A percentile compares a stretch with the other conserved stretches of the same genome.
Conservation (phyloP, 2,329 filamentous ascomycete species). For the Penicillium sp. region DNA sequence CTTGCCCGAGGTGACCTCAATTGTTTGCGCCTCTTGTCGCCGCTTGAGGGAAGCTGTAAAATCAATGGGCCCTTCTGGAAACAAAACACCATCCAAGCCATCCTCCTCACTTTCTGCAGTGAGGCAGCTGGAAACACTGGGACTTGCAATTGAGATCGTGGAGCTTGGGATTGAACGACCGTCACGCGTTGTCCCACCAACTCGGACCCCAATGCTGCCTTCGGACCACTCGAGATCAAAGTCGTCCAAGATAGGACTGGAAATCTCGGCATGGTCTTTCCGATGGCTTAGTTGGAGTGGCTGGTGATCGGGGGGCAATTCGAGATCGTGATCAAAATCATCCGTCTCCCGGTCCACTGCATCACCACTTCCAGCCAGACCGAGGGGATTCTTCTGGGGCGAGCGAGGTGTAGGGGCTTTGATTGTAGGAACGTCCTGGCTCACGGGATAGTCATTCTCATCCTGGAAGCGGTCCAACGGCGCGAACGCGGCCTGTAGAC, state of each 20-base stretch:
- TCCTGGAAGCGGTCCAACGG: slow-evolving; percentile 68
- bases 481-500: slow-evolving; percentile 57
- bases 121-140: slow-evolving; percentile 87
- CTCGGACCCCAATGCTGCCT: slow-evolving; percentile 86
- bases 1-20: slow-evolving; percentile 34
- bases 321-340: slow-evolving; percentile 73
- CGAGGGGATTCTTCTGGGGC: slow-evolving; percentile 55
- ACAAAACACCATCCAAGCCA: slow-evolving; percentile 81
- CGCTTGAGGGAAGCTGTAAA: slow-evolving; percentile 77
- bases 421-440: slow-evolving; percentile 68
- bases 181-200: slow-evolving; percentile 82
- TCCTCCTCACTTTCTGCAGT: slow-evolving; percentile 94
- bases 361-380: slow-evolving; percentile 57
- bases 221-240: slow-evolving; percentile 86
- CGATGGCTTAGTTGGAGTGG: slow-evolving; percentile 64
- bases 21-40: slow-evolving; percentile 58
- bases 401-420: slow-evolving; percentile 65
- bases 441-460: slow-evolving; percentile 62
- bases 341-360: slow-evolving; percentile 55
- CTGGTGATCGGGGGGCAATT: slow-evolving; percentile 69
- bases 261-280: slow-evolving; percentile 65
- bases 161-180: slow-evolving; percentile 81
- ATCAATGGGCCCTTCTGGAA: slow-evolving; percentile 82
- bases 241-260: slow-evolving; percentile 68
- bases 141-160: slow-evolving; percentile 84